Percentiles rank a stretch among this genome's conserved stretches.
Conservation (phyloP, 1,284 basidiomycete species). For the Sporisorium iseilematis-ciliati region DNA sequence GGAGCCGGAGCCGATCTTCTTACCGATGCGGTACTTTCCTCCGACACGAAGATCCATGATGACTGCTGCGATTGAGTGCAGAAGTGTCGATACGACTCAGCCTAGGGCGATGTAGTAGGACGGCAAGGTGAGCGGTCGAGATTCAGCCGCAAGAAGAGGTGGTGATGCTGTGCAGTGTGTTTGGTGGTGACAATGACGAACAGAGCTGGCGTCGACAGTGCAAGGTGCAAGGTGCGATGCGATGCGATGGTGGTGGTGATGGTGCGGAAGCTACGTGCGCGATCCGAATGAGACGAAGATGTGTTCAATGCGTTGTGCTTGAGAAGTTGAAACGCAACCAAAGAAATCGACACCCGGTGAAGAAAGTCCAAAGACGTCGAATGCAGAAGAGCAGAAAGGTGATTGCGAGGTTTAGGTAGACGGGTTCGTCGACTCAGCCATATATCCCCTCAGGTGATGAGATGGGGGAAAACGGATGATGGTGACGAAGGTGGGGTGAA, state of each 20-base stretch:
- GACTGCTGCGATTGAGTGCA: constrained; percentile 9
- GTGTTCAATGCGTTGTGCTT: not conserved
- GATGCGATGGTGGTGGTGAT: not conserved
- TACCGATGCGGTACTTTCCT: constrained; percentile 93
- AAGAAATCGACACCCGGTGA: not conserved
- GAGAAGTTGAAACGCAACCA: not conserved
- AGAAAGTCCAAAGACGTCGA: not conserved
- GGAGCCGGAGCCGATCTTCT: constrained; percentile 99
- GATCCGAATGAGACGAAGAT: constrained; percentile 1
- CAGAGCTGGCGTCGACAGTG: constrained; percentile 16
- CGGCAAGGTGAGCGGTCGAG: constrained; percentile 5
- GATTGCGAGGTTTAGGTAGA: constrained; percentile 5
- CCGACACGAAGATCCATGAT: constrained; percentile 92
- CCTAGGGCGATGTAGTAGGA: not conserved
- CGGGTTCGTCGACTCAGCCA: constrained; percentile 24
- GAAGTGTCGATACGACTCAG: constrained; percentile 12
- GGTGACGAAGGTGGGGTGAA: constrained; percentile 7
- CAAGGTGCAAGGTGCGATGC: constrained; percentile 7
- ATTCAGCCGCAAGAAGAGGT: not conserved
- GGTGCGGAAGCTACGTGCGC: constrained; percentile 13
- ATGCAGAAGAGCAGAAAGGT: constrained; percentile 7
- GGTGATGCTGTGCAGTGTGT: constrained; percentile 4
- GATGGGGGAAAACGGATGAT: constrained; percentile 16
- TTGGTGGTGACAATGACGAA: constrained; percentile 24
- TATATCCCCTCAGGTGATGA: constrained; percentile 16